Percentiles rank a stretch among this genome's conserved stretches.
Conservation (phyloP, 73 alveolate genomes). For the Stentor roeselii region DNA sequence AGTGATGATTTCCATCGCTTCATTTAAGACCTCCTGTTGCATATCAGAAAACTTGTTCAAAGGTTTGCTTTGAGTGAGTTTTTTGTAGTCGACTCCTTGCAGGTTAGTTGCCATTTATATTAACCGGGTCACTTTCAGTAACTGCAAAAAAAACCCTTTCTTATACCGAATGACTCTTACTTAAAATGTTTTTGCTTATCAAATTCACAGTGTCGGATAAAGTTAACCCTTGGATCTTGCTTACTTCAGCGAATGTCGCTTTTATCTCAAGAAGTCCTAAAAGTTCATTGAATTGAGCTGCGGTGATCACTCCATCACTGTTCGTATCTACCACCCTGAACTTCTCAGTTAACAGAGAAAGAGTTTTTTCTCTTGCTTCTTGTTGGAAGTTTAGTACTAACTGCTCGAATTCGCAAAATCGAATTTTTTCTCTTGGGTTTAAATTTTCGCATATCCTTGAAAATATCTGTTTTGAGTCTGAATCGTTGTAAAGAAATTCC, state of each 20-base stretch:
- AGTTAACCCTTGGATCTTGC: not conserved
- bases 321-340: constrained; percentile 83
- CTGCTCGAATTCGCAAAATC: constrained; percentile 43
- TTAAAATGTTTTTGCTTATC: not conserved
- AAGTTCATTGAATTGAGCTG: constrained; percentile 84
- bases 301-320: constrained; percentile 86
- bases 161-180: not conserved
- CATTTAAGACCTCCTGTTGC: not conserved
- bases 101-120: not conserved
- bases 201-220: not conserved
- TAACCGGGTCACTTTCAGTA: too few relatives aligned
- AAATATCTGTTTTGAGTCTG: constrained; percentile 35
- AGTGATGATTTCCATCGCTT: constrained; percentile 4
- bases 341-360: constrained; percentile 69
- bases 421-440: not conserved
- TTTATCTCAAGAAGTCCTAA: constrained; percentile 63
- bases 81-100: not conserved
- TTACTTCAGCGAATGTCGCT: not conserved
- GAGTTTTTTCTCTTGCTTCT: constrained; percentile 88
- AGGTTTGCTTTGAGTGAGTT: not conserved
- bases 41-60: constrained; percentile 6
- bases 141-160: too few relatives aligned
- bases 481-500: constrained; percentile 71
- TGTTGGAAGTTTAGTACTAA: constrained; percentile 89
- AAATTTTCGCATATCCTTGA: not conserved